Evolutionary conservation across 2,329 filamentous ascomycete genomes (phyloP).

Genomic region (Hypoxylon sp.): DNA sequence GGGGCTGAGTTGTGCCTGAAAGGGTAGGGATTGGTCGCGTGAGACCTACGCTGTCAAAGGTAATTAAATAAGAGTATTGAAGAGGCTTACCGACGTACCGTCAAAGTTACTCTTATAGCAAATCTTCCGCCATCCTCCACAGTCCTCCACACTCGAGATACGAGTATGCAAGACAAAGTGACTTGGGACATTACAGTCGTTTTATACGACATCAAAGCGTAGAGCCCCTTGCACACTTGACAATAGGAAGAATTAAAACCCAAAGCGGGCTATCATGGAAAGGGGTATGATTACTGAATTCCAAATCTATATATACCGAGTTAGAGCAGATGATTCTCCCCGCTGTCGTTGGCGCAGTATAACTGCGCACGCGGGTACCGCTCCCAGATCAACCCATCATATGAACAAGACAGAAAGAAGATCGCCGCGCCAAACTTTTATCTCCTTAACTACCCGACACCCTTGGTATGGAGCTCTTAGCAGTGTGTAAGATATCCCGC

Average conservation of each 20-base stretch:
- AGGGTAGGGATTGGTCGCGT: constrained; percentile 4
- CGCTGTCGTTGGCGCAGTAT: constrained; percentile 24
- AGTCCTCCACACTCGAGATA: neutral
- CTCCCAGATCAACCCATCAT: constrained; percentile 40
- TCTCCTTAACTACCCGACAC: constrained; percentile 29
- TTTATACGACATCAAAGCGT: neutral
- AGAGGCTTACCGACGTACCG: constrained; percentile 1
- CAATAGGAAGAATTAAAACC: neutral
- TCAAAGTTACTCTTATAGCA: constrained; percentile 7
- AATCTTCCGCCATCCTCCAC: neutral
- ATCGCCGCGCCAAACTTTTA: constrained; percentile 46
- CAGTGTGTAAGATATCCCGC: constrained; percentile 24
- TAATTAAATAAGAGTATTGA: constrained; percentile 9
- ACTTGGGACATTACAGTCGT: neutral
- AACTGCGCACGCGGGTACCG: constrained; percentile 19
- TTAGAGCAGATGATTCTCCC: constrained; percentile 37
- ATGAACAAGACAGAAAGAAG: constrained; percentile 40
- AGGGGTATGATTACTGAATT: constrained; percentile 51
- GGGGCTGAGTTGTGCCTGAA: constrained; percentile 5
- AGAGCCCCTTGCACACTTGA: neutral
- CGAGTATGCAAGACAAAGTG: constrained; percentile 6
- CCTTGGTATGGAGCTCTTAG: constrained; percentile 8
- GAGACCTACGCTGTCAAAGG: neutral
- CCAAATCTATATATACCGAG: constrained; percentile 49
- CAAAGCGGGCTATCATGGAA: constrained; percentile 13